Evolutionary conservation across 2,329 filamentous ascomycete genomes (phyloP).

Genomic region (Immersiporthe knoxdaviesiana): DNA sequence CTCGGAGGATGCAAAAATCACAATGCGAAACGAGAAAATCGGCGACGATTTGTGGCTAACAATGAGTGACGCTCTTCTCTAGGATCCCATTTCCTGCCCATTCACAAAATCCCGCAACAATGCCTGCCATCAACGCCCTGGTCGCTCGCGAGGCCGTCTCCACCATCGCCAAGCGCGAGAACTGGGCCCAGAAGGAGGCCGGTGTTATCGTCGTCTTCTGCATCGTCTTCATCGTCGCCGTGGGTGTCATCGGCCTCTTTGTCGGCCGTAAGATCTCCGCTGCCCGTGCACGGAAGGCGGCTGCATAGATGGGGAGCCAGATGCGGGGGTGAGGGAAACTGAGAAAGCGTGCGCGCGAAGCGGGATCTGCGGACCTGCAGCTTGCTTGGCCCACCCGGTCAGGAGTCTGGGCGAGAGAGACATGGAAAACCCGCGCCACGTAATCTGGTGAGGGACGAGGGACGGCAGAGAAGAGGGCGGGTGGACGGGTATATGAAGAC

Average conservation of each 20-base stretch:
- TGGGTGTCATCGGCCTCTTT: constrained; percentile 55
- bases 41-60: constrained; percentile 1
- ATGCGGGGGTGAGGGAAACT: neutral
- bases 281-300: constrained; percentile 33
- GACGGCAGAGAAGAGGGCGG: neutral
- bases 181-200: constrained; percentile 60
- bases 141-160: constrained; percentile 39
- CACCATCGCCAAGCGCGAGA: constrained; percentile 58
- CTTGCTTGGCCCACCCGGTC: neutral
- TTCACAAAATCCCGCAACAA: constrained; percentile 33
- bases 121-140: constrained; percentile 41
- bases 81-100: constrained; percentile 7
- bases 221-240: constrained; percentile 59
- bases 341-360: neutral
- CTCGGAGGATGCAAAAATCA: neutral
- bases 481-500: neutral
- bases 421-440: neutral
- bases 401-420: constrained; percentile 5
- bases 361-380: neutral
- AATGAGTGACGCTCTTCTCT: neutral
- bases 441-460: neutral
- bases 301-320: constrained; percentile 3
- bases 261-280: constrained; percentile 41
- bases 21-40: neutral
- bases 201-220: constrained; percentile 66